Evolutionary conservation across 2,329 filamentous ascomycete genomes (phyloP).

Genomic region (Fusarium goolgardi): DNA sequence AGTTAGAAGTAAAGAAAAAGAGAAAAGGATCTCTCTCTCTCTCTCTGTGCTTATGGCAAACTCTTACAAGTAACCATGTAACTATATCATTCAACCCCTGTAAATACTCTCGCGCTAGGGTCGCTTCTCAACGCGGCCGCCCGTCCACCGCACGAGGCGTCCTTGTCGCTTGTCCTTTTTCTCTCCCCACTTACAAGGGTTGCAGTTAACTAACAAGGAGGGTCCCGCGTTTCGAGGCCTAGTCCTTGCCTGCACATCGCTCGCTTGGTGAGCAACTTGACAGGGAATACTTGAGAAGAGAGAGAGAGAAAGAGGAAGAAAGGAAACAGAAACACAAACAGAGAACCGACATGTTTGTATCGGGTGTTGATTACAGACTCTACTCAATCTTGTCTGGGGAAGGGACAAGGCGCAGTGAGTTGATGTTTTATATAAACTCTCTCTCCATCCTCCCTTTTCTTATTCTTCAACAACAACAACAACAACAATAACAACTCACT

Average conservation of each 20-base stretch:
- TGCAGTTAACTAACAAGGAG: constrained; percentile 9
- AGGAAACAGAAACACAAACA: constrained; percentile 8
- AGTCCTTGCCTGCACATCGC: constrained; percentile 21
- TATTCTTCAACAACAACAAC: background rate
- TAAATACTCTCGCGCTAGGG: constrained; percentile 31
- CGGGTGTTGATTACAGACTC: constrained; percentile 3
- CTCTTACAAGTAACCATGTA: background rate
- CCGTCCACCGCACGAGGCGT: constrained; percentile 32
- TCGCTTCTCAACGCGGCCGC: constrained; percentile 38
- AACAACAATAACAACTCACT: background rate
- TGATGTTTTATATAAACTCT: constrained; percentile 35
- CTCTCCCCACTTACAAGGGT: constrained; percentile 15
- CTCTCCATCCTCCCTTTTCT: background rate
- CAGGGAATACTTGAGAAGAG: background rate
- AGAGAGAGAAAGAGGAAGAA: background rate
- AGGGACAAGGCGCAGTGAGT: constrained; percentile 6
- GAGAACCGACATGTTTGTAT: constrained; percentile 13
- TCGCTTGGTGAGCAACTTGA: constrained; percentile 18
- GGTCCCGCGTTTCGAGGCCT: constrained; percentile 32
- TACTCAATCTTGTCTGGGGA: constrained; percentile 22
- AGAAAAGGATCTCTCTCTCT: background rate
- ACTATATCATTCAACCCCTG: background rate
- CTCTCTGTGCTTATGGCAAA: constrained; percentile 13
- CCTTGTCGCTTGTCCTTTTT: background rate
- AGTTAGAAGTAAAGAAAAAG: background rate